A percentile compares a stretch with the other conserved stretches of the same genome.
Conservation (phyloP, 148 eudicot genomes). For the Arbutus unedo region DNA sequence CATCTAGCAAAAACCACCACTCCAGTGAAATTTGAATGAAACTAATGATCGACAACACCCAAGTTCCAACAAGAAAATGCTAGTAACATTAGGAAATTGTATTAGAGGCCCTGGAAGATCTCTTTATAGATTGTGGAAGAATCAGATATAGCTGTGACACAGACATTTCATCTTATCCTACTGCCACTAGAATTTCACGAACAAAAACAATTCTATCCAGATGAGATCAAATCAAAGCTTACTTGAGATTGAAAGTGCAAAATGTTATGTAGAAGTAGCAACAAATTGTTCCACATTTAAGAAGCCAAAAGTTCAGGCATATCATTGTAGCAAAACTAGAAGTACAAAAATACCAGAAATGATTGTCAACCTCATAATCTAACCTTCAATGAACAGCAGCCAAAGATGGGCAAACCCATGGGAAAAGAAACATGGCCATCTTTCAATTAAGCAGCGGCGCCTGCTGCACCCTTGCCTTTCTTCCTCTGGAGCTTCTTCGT, state of each 20-base stretch:
- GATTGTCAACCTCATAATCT: conserved; percentile 11
- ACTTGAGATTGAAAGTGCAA: conserved; percentile 1
- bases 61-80: too few relatives aligned
- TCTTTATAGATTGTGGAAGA: too few relatives aligned
- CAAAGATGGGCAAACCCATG: neutral
- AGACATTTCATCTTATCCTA: too few relatives aligned
- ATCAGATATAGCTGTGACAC: neutral
- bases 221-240: neutral
- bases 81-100: too few relatives aligned
- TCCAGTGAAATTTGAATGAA: too few relatives aligned
- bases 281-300: conserved; percentile 2
- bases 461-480: conserved; percentile 36
- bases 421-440: neutral
- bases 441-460: conserved; percentile 21
- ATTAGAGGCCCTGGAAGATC: too few relatives aligned
- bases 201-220: neutral
- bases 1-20: neutral
- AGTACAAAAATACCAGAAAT: neutral
- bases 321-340: neutral
- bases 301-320: neutral
- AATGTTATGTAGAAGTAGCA: neutral
- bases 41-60: too few relatives aligned
- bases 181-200: neutral
- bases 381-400: neutral
- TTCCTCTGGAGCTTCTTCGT: conserved; percentile 40